phyloP scores from a whole-genome alignment of 306 rosid genomes.

The Vigna angularis region DNA sequence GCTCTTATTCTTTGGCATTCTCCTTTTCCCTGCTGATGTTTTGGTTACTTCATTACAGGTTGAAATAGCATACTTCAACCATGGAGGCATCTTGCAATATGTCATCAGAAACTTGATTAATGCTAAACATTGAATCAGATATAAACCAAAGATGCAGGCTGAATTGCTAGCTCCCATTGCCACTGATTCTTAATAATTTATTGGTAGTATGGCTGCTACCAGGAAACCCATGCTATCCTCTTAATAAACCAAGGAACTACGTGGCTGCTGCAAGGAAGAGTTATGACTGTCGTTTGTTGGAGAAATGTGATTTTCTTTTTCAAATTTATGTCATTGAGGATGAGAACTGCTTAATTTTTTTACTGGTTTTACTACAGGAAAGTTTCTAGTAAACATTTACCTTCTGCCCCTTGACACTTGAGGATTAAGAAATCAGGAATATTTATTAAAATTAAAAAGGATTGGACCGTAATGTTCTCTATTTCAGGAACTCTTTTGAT shows the following conservation, averaged over 20 bases:
- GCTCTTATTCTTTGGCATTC: slow-evolving; percentile 30
- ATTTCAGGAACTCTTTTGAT: too few species aligned
- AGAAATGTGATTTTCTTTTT: slow-evolving; percentile 37
- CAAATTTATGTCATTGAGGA: not conserved
- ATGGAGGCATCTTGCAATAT: slow-evolving; percentile 90
- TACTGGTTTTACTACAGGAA: slow-evolving; percentile 13
- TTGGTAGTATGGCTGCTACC: slow-evolving; percentile 16
- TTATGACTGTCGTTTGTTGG: slow-evolving; percentile 31
- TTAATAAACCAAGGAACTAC: slow-evolving; percentile 9
- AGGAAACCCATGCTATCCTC: slow-evolving; percentile 8
- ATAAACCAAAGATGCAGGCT: slow-evolving; percentile 9
- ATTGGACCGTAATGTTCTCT: not conserved
- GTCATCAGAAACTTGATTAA: slow-evolving; percentile 88
- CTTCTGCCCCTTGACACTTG: not conserved
- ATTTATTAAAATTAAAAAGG: not conserved
- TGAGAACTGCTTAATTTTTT: not conserved
- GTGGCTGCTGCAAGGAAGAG: slow-evolving; percentile 15
- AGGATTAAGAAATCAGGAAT: not conserved
- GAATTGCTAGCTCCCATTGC: slow-evolving; percentile 15
- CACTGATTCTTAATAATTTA: slow-evolving; percentile 49
- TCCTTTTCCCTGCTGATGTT: slow-evolving; percentile 10
- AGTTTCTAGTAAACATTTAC: slow-evolving; percentile 18
- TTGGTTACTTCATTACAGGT: slow-evolving; percentile 59
- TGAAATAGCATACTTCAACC: slow-evolving; percentile 87
- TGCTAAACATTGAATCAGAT: slow-evolving; percentile 53